These are phyloP conservation scores for Blastobotrys terrestris DNA, from an alignment of 805 yeast genomes.

Conservation along the genomic window DNA sequence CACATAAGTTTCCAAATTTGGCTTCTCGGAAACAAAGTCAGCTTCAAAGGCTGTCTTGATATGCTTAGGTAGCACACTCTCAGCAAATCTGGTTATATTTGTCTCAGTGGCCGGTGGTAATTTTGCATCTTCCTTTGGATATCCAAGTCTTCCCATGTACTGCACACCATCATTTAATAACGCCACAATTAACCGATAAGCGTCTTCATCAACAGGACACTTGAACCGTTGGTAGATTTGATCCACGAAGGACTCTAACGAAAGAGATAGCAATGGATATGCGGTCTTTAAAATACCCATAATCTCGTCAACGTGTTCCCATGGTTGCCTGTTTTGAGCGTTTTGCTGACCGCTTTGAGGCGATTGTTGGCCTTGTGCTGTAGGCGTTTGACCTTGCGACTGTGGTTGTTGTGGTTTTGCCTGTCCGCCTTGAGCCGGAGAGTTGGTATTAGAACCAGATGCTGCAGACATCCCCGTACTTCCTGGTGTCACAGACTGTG, in stretches of 20 bases:
- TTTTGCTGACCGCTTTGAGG: background rate
- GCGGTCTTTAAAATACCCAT: conserved; percentile 96
- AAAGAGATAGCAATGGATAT: conserved; percentile 85
- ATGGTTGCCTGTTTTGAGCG: conserved; percentile 56
- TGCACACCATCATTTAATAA: conserved; percentile 89
- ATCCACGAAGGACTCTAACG: conserved; percentile 90
- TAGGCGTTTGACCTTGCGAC: background rate
- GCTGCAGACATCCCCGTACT: conserved; percentile 3
- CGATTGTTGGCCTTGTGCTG: background rate
- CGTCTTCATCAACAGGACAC: conserved; percentile 91
- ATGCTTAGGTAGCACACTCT: conserved; percentile 83
- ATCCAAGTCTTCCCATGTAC: conserved; percentile 76
- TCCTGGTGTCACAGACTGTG: conserved; percentile 18
- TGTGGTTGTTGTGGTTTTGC: background rate
- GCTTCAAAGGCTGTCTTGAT: conserved; percentile 84
- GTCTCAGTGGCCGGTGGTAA: conserved; percentile 89
- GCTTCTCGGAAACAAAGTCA: conserved; percentile 82
- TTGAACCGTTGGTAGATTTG: conserved; percentile 92
- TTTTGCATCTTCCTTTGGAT: conserved; percentile 81
- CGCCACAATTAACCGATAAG: conserved; percentile 89
- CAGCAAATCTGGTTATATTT: conserved; percentile 83
- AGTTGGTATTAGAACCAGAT: conserved; percentile 2
- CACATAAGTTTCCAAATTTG: conserved; percentile 83
- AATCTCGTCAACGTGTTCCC: conserved; percentile 89
- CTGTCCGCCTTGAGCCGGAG: background rate